Evolutionary conservation across 345 rosid species (phyloP).

Genomic region (Eucalyptus tenuipes): DNA sequence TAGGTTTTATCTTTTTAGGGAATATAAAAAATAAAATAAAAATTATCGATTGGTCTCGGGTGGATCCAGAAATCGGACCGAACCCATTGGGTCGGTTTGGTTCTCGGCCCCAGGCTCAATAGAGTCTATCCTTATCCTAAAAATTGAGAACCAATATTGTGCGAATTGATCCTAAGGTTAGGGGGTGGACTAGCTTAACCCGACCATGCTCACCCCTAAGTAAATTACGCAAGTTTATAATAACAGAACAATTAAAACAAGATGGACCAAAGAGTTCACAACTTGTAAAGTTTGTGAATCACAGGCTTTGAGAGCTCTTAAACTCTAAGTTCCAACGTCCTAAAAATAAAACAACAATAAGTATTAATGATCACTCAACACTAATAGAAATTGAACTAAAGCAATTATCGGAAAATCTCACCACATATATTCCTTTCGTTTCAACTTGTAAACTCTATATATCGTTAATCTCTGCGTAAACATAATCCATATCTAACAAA

Average conservation of each 20-base stretch:
- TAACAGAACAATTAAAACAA: too few relatives aligned
- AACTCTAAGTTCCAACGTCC: not conserved
- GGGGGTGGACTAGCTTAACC: fast-evolving
- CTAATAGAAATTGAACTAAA: too few relatives aligned
- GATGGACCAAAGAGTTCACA: too few relatives aligned
- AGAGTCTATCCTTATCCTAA: too few relatives aligned
- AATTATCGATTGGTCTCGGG: fast-evolving
- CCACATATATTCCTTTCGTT: fast-evolving
- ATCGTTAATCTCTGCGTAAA: not conserved
- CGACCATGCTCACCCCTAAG: not conserved
- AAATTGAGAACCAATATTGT: too few relatives aligned
- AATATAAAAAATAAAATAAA: too few relatives aligned
- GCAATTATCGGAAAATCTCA: not conserved
- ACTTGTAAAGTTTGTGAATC: not conserved
- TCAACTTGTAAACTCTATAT: not conserved
- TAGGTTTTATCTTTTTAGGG: too few relatives aligned
- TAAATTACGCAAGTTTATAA: too few relatives aligned
- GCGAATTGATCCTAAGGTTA: fast-evolving
- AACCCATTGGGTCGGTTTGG: too few relatives aligned
- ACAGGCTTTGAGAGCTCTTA: not conserved
- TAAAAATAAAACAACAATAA: not conserved
- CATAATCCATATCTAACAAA: not conserved
- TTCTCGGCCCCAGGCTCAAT: fast-evolving
- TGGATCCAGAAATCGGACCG: fast-evolving
- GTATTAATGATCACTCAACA: not conserved